Evolutionary conservation across 2,329 filamentous ascomycete species (phyloP), one percentile per base, ranked within the genome.

Genomic region (Pleochaeta shiraiana): DNA sequence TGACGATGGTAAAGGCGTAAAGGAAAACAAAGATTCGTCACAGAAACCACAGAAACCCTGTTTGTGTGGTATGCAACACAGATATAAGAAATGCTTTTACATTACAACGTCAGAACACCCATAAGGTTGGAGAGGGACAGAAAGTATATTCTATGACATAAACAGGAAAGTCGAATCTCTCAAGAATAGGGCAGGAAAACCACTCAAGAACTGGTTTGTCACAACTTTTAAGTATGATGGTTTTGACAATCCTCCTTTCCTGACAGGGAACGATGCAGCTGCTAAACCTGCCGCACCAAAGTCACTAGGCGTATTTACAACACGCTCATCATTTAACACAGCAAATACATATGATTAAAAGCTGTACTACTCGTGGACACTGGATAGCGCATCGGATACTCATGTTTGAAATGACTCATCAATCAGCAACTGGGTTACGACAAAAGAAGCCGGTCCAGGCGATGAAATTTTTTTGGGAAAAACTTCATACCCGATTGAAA

Each of bases 261-360:
- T 60, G 31, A 19, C n/a, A 31, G 30, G 24, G 31, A 33, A n/a
- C 16, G 30, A 33, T 31, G 24, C 7, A 31, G 6, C 31, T 21
- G 33, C 26, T 12, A 11, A 43, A 14, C 55, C 59, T 19, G 59
- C 59, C 1, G 33, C 6, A 21, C 24, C 34, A 30, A 43, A 43
- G 14, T 45, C 33, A 2, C 59, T 45, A 16, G 59, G 16, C 21
- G 59, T 30, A n/a, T 62, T 62, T 5, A 62, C 34, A 6, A 45
- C 59, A 14, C 45, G 1, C 45, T 62, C 59, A 62, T 62, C 59
- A 16, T 62, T 62, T 30, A 34, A 62, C 43, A 62, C 34, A 24
- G 16, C 3, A 34, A 28, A 7, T 24, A 11, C 34, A 39, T 33
- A 62, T 16, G 59, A 62, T 4, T 62, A 62, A 4, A 62, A 62